Base-by-base conservation (phyloP, 192 early-diverging fungal species). In the Pilaira anomala region DNA sequence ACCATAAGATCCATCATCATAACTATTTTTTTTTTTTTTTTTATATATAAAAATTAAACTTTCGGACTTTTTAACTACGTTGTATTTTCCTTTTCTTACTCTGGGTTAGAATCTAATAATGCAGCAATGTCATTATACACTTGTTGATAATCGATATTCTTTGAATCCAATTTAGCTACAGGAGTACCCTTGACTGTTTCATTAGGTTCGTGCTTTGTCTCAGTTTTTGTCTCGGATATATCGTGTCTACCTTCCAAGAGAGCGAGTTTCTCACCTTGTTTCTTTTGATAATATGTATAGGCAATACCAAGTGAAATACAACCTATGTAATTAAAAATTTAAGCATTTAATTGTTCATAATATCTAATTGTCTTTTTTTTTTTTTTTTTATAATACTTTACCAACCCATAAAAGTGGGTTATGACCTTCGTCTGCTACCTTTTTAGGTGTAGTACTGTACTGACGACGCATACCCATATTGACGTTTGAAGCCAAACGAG, bases 1-100 rank as follows among this genome's bases (percentile, higher is more conserved):
- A 21, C 88, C 91, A 68, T 83, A 85, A 28, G 85, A 87, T 52
- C 91, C 91, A 58, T 91, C 89, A 69, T 91, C 89, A 52, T 88
- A 90, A 24, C 68, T 69, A 42, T n/a, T n/a, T n/a, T 18, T 49
- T 49, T 8, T 8, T 21, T 49, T 22, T 18, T 16, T 16, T 4
- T 1, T 11, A 49, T 13, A 12, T 1, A 21, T 18, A 56, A 29
- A 56, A 56, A 36, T 7, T 4, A 41, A 41, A 3, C 0, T 33
- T 29, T 5, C 22, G 2, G 18, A 16, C 1, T 53, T 3, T 63
- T 18, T 51, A 19, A 52, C 21, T 51, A 49, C 36, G 52, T 13
- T 16, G 11, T 2, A 16, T 30, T 5, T 25, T 12, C 22, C 18
- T 52, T 13, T 11, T 40, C 65, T 44, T 67, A 67, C 76, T 88